phyloP scores from a whole-genome alignment of 2,329 filamentous ascomycete species.

The Clathrospora elynae region DNA sequence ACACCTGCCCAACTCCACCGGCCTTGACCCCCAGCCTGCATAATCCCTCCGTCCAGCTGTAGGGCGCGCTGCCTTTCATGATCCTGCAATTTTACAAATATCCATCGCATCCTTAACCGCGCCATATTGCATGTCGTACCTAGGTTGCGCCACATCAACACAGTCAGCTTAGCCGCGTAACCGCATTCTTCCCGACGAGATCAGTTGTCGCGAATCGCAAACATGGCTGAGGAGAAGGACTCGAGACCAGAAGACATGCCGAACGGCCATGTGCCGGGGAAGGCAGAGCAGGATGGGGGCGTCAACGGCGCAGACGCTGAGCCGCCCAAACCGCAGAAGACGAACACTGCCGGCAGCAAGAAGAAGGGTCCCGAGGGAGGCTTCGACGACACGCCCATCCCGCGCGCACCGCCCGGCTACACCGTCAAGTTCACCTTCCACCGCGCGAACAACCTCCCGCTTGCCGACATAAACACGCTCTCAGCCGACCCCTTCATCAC shows the following conservation, averaged over 20 bases:
- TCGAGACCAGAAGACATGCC: constrained; percentile 8
- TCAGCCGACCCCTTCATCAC: constrained; percentile 84
- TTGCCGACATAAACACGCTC: constrained; percentile 75
- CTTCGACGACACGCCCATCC: constrained; percentile 78
- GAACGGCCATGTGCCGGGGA: constrained; percentile 21
- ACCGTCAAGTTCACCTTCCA: constrained; percentile 86
- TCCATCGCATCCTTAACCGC: neutral
- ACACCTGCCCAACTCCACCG: constrained; percentile 19
- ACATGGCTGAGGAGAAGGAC: constrained; percentile 22
- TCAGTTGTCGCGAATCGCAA: constrained; percentile 10
- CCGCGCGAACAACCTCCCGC: constrained; percentile 77
- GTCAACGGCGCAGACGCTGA: constrained; percentile 12
- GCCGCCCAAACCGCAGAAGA: constrained; percentile 33
- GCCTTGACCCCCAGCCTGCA: constrained; percentile 3
- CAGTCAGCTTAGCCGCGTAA: constrained; percentile 1
- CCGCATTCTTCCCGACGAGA: constrained; percentile 3
- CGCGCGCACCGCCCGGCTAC: constrained; percentile 75
- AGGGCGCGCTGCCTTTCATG: constrained; percentile 1
- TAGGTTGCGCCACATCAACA: constrained; percentile 11
- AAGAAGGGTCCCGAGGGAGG: constrained; percentile 69
- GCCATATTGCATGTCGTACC: no score
- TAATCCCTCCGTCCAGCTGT: neutral
- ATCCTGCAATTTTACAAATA: no score
- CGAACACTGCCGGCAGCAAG: constrained; percentile 31
- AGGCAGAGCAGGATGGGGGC: constrained; percentile 19